These are phyloP conservation scores for Penicillium angulare DNA, from an alignment of 495 filamentous ascomycete genomes.

Conservation along the genomic window DNA sequence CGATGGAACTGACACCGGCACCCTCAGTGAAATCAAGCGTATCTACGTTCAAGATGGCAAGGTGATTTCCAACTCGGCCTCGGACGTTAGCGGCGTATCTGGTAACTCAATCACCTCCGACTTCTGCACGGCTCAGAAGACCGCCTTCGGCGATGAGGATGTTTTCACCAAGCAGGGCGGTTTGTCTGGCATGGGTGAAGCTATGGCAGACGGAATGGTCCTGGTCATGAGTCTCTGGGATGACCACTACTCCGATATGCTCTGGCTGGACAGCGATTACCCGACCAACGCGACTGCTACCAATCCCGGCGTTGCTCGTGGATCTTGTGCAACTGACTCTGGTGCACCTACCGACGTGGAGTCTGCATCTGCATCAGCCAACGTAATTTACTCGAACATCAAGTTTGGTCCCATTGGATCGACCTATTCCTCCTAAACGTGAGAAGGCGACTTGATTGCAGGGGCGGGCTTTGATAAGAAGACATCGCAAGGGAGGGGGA, in stretches of 20 bases:
- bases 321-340: constrained; percentile 61
- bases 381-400: constrained; percentile 68
- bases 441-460: no score
- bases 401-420: constrained; percentile 65
- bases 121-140: constrained; percentile 62
- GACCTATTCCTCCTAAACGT: constrained; percentile 47
- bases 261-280: constrained; percentile 80
- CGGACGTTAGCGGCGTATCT: constrained; percentile 50
- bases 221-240: constrained; percentile 79
- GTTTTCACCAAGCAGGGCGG: constrained; percentile 62
- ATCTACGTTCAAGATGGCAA: constrained; percentile 70
- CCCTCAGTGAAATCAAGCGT: constrained; percentile 62
- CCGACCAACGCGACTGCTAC: constrained; percentile 55
- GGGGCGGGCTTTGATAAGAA: no score
- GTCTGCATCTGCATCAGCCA: constrained; percentile 46
- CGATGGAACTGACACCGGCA: constrained; percentile 52
- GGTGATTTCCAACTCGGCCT: constrained; percentile 57
- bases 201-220: constrained; percentile 60
- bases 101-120: constrained; percentile 57
- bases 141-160: constrained; percentile 58
- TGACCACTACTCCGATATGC: constrained; percentile 74
- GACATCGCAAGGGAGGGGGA: no score
- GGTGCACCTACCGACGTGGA: constrained; percentile 65
- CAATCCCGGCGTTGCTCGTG: constrained; percentile 65
- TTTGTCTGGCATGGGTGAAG: constrained; percentile 54